Percentiles rank a stretch among this genome's conserved stretches.
Conservation (phyloP, 345 rosid genomes). For the Citrus australasica region DNA sequence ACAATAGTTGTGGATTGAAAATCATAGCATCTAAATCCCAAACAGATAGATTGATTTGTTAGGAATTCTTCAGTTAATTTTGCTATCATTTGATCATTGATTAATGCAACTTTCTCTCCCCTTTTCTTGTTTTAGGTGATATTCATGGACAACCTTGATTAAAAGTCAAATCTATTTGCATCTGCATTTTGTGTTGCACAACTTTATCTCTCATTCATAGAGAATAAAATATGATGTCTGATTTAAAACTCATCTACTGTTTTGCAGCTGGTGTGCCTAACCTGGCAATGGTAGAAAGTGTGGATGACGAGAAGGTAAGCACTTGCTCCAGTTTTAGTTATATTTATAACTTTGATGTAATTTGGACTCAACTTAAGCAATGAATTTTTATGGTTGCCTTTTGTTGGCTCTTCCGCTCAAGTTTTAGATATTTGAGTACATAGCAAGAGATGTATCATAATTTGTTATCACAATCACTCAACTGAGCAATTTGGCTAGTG, state of each 20-base stretch:
- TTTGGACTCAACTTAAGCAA: background rate
- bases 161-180: background rate
- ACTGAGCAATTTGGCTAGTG: background rate
- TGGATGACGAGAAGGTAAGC: conserved; percentile 84
- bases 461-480: background rate
- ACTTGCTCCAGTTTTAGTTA: background rate
- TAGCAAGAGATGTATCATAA: background rate
- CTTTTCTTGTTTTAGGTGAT: background rate
- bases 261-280: conserved; percentile 84
- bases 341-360: background rate
- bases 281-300: conserved; percentile 80
- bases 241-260: background rate
- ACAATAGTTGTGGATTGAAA: background rate
- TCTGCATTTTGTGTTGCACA: background rate
- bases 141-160: background rate
- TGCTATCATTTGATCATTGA: background rate
- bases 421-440: background rate
- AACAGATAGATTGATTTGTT: background rate
- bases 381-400: background rate
- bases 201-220: background rate
- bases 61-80: background rate
- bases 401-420: background rate
- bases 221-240: background rate
- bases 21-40: background rate
- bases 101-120: background rate